These are phyloP conservation scores for Magnusiomyces sp. DNA, from an alignment of 1,139 yeast species.

Conservation along the genomic window DNA sequence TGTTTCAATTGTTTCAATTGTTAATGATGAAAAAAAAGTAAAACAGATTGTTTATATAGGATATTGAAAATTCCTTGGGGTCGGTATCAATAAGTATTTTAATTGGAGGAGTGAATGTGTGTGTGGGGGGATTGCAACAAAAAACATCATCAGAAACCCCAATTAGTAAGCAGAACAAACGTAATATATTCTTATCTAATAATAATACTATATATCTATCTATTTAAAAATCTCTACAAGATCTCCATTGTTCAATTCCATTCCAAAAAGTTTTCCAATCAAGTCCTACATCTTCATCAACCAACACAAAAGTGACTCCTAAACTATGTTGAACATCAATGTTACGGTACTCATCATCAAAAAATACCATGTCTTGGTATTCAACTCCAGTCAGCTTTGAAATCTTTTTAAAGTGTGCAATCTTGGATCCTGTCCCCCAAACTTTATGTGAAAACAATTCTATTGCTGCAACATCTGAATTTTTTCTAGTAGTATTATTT, in stretches of 20 bases:
- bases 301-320: constrained; percentile 53
- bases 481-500: constrained; percentile 24
- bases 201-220: too few species aligned
- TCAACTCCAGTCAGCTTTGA: constrained; percentile 42
- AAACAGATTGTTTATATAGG: too few species aligned
- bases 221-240: too few species aligned
- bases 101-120: neutral
- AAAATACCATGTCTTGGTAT: constrained; percentile 48
- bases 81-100: neutral
- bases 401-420: constrained; percentile 44
- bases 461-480: constrained; percentile 35
- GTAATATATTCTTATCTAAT: too few species aligned
- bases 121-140: too few species aligned
- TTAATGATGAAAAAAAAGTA: too few species aligned
- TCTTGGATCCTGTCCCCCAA: constrained; percentile 64
- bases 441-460: constrained; percentile 46
- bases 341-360: constrained; percentile 63
- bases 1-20: too few species aligned
- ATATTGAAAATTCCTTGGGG: too few species aligned
- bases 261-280: constrained; percentile 40
- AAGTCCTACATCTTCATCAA: constrained; percentile 42
- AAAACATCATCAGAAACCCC: too few species aligned
- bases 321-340: constrained; percentile 49
- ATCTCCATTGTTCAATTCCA: constrained; percentile 39
- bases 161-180: too few species aligned